phyloP scores from a whole-genome alignment of 1,139 yeast genomes.

The Kodamaea fungicola region DNA sequence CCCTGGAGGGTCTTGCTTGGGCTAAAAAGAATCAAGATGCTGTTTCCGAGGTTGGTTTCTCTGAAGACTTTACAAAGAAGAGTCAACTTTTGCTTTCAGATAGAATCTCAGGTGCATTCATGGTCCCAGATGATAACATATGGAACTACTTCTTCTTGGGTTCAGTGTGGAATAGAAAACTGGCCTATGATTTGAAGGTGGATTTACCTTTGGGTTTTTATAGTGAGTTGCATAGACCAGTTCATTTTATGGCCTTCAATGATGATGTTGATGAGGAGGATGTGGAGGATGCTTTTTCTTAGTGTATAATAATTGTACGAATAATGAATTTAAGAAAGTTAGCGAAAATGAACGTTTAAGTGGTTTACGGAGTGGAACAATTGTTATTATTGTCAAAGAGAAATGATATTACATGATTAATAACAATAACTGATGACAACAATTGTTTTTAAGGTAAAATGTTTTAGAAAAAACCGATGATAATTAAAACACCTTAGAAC shows the following conservation, averaged over 20 bases:
- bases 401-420: too few species aligned
- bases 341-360: too few species aligned
- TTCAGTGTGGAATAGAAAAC: conserved; percentile 68
- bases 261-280: conserved; percentile 74
- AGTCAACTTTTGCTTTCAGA: conserved; percentile 77
- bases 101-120: conserved; percentile 72
- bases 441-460: too few species aligned
- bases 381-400: too few species aligned
- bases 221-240: conserved; percentile 82
- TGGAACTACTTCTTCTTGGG: conserved; percentile 95
- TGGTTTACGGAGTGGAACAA: too few species aligned
- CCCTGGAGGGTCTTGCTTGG: conserved; percentile 73
- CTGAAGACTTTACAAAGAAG: conserved; percentile 53
- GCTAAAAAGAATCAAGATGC: conserved; percentile 63
- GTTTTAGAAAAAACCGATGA: too few species aligned
- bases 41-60: conserved; percentile 60
- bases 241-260: conserved; percentile 73
- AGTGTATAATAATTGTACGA: too few species aligned
- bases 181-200: conserved; percentile 61
- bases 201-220: conserved; percentile 83
- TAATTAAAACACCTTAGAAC: too few species aligned
- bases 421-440: too few species aligned
- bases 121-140: conserved; percentile 79
- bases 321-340: neutral
- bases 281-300: conserved; percentile 20